Base-by-base conservation (phyloP, 768 basidiomycete genomes). In the Podaxis pistillaris region DNA sequence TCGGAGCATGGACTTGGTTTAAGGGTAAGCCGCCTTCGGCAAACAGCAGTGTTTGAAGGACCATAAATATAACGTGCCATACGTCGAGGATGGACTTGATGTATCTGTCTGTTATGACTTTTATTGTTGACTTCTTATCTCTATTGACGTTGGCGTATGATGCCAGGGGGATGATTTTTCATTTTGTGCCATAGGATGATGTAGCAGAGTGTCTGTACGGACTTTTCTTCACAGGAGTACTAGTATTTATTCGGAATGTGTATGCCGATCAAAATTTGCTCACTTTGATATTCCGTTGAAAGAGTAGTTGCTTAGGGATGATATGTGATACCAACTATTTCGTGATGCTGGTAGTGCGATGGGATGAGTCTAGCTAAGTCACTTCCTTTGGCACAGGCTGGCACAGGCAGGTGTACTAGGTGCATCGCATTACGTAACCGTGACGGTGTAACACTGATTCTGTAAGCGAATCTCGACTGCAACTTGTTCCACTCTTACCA, bases 1-100 rank as follows among this genome's bases (percentile, higher is more conserved):
- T 90, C 12, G 81, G 84, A 2, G 81, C 85, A 17, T 89, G 85
- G 83, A 80, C 76, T 22, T 88, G 83, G 87, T 86, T 86, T 81
- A 75, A 73, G 63, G 68, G 72, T 22, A 72, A 63, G 37, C 67
- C 71, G 28, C 52, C 61, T 4, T 64, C 57, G 19, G 47, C 36
- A 17, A 38, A 64, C 63, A 38, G 67, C 47, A 64, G 38, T 41
- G 57, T 41, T 37, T 60, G 30, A 54, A 26, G 44, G 44, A 33
- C 2, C 8, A 33, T 33, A 33, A 33, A 33, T 33, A 33, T 33
- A 33, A 8, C 33, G 33, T 33, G 33, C 2, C 33, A 33, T 33
- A 33, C 41, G 41, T 9, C 19, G 7, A 19, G 33, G 13, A n/a
- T 54, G 36, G 28, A n/a, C 15, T 54, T 50, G 15, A n/a, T 54